Evolutionary conservation across 2,329 filamentous ascomycete genomes (phyloP), one percentile per base, ranked within the genome.

Genomic region (Xylaria sp.): DNA sequence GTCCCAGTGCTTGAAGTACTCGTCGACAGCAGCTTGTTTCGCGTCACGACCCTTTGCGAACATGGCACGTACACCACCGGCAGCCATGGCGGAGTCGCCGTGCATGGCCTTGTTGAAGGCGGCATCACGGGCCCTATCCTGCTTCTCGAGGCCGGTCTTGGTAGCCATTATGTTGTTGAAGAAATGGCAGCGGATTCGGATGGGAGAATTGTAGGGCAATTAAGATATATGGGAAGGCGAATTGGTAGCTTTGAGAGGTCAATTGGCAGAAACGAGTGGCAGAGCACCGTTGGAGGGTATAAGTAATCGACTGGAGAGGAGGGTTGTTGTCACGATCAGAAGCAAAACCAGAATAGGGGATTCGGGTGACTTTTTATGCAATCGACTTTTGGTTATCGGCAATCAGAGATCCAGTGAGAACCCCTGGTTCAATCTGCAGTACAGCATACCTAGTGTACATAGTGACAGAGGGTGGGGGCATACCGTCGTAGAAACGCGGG

Each of bases 1-100:
- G 81, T 97, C 93, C 92, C 93, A 97, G 80, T 97, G 94, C 86
- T 97, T 97, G 85, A 97, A 97, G 83, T 97, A 97, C 80, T 97
- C 93, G 78, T 96, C 92, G 32, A 94, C 88, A 55, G 93, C 93
- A 61, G 91, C 90, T 79, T 93, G 89, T 78, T 97, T 92, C 7
- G 93, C 93, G 34, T 84, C 78, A 34, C 76, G 73, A 80, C 96
- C 91, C 85, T 99, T 99, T 79, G 86, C 85, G 77, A 97, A 85
- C 90, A 98, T 94, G 76, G 95, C 93, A 75, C 88, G 84, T 75
- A 98, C 88, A 74, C 93, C 93, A 77, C 91, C 92, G 65, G 85
- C 82, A 53, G 89, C 88, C 78, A 90, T 82, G 58, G 93, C 85
- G 62, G 93, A 93, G 70, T 80, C 81, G 77, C 87, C 93, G 82